Evolutionary conservation across 441 rosid genomes (phyloP).

Genomic region (Lagerstroemia fauriei): DNA sequence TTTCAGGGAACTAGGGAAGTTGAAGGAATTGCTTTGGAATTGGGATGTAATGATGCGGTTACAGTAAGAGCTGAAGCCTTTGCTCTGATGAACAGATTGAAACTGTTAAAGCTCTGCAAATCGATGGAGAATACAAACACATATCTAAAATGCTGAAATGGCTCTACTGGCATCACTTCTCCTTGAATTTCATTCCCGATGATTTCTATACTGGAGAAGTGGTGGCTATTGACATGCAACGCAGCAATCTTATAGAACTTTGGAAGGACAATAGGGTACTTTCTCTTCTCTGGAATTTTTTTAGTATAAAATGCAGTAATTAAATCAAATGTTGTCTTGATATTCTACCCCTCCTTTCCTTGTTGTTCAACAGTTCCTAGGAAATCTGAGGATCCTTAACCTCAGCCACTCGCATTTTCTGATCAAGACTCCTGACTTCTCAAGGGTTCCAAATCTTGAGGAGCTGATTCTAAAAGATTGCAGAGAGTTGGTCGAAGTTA

Average conservation of each 20-base stretch:
- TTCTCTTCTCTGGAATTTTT: neutral
- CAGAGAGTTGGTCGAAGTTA: neutral
- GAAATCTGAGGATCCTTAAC: neutral
- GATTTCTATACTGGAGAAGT: neutral
- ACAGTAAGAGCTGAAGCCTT: conserved; percentile 23
- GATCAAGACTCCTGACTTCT: conserved; percentile 19
- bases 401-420: conserved; percentile 4
- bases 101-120: conserved; percentile 21
- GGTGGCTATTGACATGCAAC: conserved; percentile 6
- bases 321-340: neutral
- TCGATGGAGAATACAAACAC: neutral
- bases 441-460: conserved; percentile 9
- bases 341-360: neutral
- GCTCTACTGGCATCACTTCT: conserved; percentile 28
- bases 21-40: conserved; percentile 30
- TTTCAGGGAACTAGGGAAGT: conserved; percentile 34
- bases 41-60: neutral
- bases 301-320: neutral
- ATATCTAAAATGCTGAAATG: conserved; percentile 28
- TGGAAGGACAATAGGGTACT: neutral
- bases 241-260: neutral
- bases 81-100: conserved; percentile 23
- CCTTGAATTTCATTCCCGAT: neutral
- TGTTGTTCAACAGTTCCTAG: neutral
- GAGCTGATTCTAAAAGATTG: neutral